Evolutionary conservation across 768 basidiomycete genomes (phyloP), one percentile per base, ranked within the genome.

Genomic region (Goffeauzyma gilvescens): DNA sequence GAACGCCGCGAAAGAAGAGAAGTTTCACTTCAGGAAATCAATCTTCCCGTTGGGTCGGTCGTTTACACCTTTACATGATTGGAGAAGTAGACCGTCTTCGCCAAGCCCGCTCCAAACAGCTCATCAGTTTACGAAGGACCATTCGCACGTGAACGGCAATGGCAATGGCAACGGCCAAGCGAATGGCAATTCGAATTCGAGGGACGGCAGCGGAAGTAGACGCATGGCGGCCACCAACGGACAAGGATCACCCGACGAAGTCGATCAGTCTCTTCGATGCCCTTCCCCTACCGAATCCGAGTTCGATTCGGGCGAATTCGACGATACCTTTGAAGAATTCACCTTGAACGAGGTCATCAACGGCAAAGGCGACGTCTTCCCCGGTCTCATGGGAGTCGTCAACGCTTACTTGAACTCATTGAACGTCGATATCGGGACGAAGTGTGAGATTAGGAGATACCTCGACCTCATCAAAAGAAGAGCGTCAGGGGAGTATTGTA

Each of bases 241-340:
- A 44, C 18, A 22, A 25, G 18, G n/a, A n/a, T 17, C 33, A 8
- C 18, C 33, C 8, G 18, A 35, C 9, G 8, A 9, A 10, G 37
- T 10, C 13, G 37, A 38, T 38, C 10, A 18, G 22, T 8, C 6
- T 6, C 24, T 23, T 7, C 12, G 20, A 24, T 18, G 10, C 37
- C 7, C 37, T 10, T 20, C 17, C 10, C 37, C 18, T 24, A n/a
- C n/a, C n/a, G n/a, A n/a, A n/a, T n/a, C n/a, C n/a, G n/a, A n/a
- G n/a, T n/a, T n/a, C n/a, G n/a, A n/a, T n/a, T n/a, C n/a, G n/a
- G n/a, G n/a, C n/a, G n/a, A n/a, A n/a, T n/a, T n/a, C n/a, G n/a
- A n/a, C n/a, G n/a, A n/a, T n/a, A n/a, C n/a, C n/a, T n/a, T 84
- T 49, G 83, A 78, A 53, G 84, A 90, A 59, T 87, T 90, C 79